Evolutionary conservation across 495 filamentous ascomycete species (phyloP).

Genomic region (Saxispiralis lemnorum): DNA sequence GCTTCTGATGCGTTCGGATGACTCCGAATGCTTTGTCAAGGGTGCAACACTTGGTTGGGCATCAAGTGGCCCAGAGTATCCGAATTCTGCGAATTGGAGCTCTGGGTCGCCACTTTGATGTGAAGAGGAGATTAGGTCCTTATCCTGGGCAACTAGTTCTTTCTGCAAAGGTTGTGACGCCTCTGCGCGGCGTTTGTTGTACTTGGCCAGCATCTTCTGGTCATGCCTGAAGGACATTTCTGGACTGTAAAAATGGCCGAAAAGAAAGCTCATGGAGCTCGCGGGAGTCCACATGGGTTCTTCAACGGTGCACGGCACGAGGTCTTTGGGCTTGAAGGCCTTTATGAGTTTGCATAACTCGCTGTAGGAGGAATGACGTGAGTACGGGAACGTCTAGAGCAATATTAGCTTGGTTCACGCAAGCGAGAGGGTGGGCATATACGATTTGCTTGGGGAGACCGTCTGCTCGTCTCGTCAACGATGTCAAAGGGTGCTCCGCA

Average conservation of each 20-base stretch:
- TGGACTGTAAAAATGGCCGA: conserved; percentile 50
- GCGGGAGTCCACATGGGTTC: conserved; percentile 40
- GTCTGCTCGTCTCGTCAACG: conserved; percentile 1
- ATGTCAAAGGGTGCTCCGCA: neutral
- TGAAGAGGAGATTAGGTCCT: neutral
- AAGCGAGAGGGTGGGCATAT: neutral
- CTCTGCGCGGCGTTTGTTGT: neutral
- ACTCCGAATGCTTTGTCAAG: too few species aligned
- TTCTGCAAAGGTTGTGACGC: neutral
- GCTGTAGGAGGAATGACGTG: conserved; percentile 70
- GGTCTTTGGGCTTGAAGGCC: conserved; percentile 53
- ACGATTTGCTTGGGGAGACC: conserved; percentile 13
- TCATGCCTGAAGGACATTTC: conserved; percentile 47
- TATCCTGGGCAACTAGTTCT: neutral
- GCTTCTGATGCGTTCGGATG: too few species aligned
- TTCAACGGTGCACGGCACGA: conserved; percentile 73
- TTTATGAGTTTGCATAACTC: conserved; percentile 58
- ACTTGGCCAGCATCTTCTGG: conserved; percentile 30
- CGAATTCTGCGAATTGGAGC: too few species aligned
- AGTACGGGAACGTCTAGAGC: conserved; percentile 60
- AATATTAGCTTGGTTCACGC: neutral
- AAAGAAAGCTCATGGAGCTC: conserved; percentile 46
- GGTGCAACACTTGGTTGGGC: too few species aligned
- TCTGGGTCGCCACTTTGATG: too few species aligned
- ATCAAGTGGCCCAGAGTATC: too few species aligned